These are phyloP conservation scores for Rutidosis leptorrhynchoides DNA, from an alignment of 129 eudicot genomes.

Conservation along the genomic window DNA sequence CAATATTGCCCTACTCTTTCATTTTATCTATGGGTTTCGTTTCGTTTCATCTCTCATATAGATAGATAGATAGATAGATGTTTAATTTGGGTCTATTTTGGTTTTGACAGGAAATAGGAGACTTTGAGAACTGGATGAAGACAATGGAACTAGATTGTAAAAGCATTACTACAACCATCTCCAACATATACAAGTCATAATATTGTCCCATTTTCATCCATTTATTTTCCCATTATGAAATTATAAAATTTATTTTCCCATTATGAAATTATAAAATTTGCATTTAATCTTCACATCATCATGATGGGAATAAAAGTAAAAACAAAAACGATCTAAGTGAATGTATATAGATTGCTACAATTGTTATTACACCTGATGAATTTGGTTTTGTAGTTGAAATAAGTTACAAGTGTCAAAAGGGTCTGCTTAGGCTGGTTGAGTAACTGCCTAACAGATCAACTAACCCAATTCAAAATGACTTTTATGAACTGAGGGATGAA, in stretches of 20 bases:
- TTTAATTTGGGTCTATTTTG: too few species aligned
- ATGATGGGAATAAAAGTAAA: too few species aligned
- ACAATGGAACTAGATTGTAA: constrained; percentile 95
- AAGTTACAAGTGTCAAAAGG: too few species aligned
- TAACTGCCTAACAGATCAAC: not conserved
- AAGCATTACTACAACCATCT: constrained; percentile 75
- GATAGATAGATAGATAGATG: too few species aligned
- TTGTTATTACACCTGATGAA: not conserved
- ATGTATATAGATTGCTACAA: not conserved
- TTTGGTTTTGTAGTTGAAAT: not conserved
- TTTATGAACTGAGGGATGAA: not conserved
- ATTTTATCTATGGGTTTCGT: too few species aligned
- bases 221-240: not conserved
- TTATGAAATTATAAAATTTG: constrained; percentile 7
- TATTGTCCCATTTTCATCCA: constrained; percentile 8
- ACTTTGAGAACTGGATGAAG: constrained; percentile 67
- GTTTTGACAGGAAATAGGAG: constrained; percentile 1
- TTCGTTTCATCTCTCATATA: too few species aligned
- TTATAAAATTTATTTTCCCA: constrained; percentile 8
- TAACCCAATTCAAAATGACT: not conserved
- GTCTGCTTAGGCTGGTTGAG: not conserved
- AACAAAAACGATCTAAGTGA: too few species aligned
- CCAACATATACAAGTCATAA: constrained; percentile 69
- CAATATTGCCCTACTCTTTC: too few species aligned
- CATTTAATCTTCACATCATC: too few species aligned